Base-by-base conservation (phyloP, 371 early-diverging fungal species). In the Syncephalastrum monosporum region DNA sequence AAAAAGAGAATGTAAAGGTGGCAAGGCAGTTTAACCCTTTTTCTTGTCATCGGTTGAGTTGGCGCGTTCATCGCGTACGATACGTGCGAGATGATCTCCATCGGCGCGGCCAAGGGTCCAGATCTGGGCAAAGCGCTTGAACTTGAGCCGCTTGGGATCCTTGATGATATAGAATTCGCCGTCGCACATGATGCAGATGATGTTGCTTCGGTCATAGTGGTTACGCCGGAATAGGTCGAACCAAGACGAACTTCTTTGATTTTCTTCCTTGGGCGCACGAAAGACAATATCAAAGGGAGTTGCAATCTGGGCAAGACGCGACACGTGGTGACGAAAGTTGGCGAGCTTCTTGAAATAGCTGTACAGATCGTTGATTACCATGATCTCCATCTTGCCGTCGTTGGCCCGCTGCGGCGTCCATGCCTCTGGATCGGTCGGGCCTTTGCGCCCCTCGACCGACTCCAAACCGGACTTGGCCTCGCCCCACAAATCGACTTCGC, bases 131-230 rank as follows among this genome's bases (percentile, higher is more conserved):
- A 64, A 79, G 23, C 82, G 75, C 24, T 65, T 60, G 5, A 84
- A 73, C 17, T 64, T 76, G 13, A 84, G 57, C 25, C 69, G 52
- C 43, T 79, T 80, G 8, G 85, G 83, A 24, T 73, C 73, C 55
- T 79, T 81, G 54, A 84, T 56, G 47, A 80, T 73, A 53, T 81
- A 81, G 50, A 86, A 84, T 63, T 86, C 86, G 41, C 86, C 85
- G 68, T 84, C 86, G 61, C 82, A 81, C 86, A 86, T 85, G 45
- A 82, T 75, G 57, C 81, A 82, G 5, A 82, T 74, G 38, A 75
- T 59, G 47, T 74, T 74, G n/a, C 61, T 53, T 3, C 51, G 53
- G 41, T 64, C 63, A 48, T 67, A 67, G 15, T 52, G 64, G 42
- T 67, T 64, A 44, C 59, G 2, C 47, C 33, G 12, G 53, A 50